phyloP scores from a whole-genome alignment of 805 yeast species.

The Suhomyces emberorum region DNA sequence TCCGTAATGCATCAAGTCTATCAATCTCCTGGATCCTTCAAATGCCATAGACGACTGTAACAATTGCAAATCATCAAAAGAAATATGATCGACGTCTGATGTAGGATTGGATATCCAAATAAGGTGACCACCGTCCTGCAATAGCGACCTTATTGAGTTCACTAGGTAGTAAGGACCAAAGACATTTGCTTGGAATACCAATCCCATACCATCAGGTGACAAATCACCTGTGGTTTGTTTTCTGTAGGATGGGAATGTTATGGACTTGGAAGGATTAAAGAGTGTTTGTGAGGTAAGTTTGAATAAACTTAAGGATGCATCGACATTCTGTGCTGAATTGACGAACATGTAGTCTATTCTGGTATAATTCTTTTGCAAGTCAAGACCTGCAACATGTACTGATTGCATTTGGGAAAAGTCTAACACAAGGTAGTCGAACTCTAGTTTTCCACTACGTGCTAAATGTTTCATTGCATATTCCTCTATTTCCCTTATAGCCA shows the following conservation, averaged over 20 bases:
- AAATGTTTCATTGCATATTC: conserved; percentile 27
- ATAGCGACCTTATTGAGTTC: conserved; percentile 54
- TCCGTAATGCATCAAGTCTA: conserved; percentile 78
- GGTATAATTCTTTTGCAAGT: conserved; percentile 57
- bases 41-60: conserved; percentile 64
- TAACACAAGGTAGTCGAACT: conserved; percentile 81
- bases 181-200: conserved; percentile 90
- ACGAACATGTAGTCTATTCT: conserved; percentile 75
- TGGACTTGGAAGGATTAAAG: conserved; percentile 67
- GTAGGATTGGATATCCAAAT: conserved; percentile 84
- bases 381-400: conserved; percentile 66
- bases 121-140: conserved; percentile 56
- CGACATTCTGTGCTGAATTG: conserved; percentile 62
- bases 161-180: conserved; percentile 89
- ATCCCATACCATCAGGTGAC: conserved; percentile 75
- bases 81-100: conserved; percentile 70
- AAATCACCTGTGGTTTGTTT: conserved; percentile 74
- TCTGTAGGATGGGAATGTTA: conserved; percentile 75
- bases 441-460: conserved; percentile 54
- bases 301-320: conserved; percentile 80
- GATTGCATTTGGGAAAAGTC: conserved; percentile 90
- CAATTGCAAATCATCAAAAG: conserved; percentile 72
- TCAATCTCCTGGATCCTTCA: conserved; percentile 85
- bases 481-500: conserved; percentile 52
- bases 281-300: conserved; percentile 67